These are phyloP conservation scores for Trametes cingulata DNA, from an alignment of 768 basidiomycete species.

Conservation along the genomic window DNA sequence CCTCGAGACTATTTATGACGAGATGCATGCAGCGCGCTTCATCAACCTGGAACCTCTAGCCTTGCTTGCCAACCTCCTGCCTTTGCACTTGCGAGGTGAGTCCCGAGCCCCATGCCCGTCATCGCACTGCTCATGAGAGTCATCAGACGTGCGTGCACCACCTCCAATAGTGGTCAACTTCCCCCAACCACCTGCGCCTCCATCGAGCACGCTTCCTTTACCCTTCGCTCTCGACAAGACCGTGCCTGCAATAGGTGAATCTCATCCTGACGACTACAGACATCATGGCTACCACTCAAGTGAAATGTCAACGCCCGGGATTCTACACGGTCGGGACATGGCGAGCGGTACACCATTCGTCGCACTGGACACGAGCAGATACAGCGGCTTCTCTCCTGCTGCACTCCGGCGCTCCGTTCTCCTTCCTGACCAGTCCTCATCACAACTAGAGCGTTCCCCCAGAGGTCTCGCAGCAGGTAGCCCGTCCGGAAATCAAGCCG, in stretches of 20 bases:
- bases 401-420: neutral
- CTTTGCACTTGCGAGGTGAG: conserved; percentile 63
- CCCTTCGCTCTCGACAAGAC: neutral
- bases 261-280: neutral
- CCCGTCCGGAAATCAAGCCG: neutral
- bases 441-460: neutral
- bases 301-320: neutral
- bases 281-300: neutral
- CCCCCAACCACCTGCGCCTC: conserved; percentile 41
- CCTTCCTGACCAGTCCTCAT: neutral
- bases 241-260: neutral
- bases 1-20: conserved; percentile 63
- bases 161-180: conserved; percentile 62
- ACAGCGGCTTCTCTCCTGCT: conserved; percentile 20
- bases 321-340: conserved; percentile 10
- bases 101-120: neutral
- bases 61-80: conserved; percentile 55
- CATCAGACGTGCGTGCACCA: conserved; percentile 63
- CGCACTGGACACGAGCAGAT: conserved; percentile 18
- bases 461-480: neutral
- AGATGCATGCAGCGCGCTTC: conserved; percentile 67
- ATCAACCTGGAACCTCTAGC: conserved; percentile 68
- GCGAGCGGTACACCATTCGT: conserved; percentile 11
- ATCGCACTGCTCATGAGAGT: neutral
- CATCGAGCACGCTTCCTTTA: neutral